Conservation (phyloP, 1,284 basidiomycete species). For the Cystobasidiaceae sp. region DNA sequence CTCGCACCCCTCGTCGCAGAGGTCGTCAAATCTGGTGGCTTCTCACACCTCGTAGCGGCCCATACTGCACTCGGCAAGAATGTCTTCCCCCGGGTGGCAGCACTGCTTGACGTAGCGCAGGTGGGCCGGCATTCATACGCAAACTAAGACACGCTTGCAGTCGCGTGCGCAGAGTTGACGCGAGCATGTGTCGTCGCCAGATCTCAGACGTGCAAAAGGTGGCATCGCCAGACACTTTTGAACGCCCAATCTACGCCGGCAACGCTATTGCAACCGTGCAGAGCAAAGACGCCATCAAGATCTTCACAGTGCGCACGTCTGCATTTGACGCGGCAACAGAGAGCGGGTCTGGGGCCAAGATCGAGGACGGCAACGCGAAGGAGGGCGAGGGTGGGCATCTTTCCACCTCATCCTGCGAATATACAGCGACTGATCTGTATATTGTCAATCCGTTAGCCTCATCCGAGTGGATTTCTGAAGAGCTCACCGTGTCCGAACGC, state of each 20-base stretch:
- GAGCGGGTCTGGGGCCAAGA: conserved; percentile 55
- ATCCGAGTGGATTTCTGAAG: conserved; percentile 73
- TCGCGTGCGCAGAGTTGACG: neutral
- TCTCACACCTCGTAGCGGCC: conserved; percentile 82
- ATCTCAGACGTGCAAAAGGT: conserved; percentile 91
- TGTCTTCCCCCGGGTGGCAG: conserved; percentile 78
- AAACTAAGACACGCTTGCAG: too few species aligned
- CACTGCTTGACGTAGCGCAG: conserved; percentile 63
- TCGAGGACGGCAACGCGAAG: conserved; percentile 51
- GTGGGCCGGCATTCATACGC: conserved; percentile 23
- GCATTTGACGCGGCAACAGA: conserved; percentile 67
- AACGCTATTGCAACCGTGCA: conserved; percentile 94
- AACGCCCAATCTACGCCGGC: conserved; percentile 94
- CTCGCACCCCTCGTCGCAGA: conserved; percentile 54
- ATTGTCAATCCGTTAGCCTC: conserved; percentile 24
- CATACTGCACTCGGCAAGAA: conserved; percentile 70
- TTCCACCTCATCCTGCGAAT: neutral
- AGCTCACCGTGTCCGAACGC: conserved; percentile 82
- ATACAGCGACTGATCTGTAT: neutral
- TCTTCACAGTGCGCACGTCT: conserved; percentile 94
- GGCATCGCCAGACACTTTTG: conserved; percentile 71
- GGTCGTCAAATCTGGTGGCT: conserved; percentile 51
- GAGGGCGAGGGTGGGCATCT: neutral
- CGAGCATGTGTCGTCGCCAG: conserved; percentile 33
- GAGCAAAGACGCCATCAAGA: conserved; percentile 70